Conservation (phyloP, 2,329 filamentous ascomycete genomes). For the Elsinoe australis region DNA sequence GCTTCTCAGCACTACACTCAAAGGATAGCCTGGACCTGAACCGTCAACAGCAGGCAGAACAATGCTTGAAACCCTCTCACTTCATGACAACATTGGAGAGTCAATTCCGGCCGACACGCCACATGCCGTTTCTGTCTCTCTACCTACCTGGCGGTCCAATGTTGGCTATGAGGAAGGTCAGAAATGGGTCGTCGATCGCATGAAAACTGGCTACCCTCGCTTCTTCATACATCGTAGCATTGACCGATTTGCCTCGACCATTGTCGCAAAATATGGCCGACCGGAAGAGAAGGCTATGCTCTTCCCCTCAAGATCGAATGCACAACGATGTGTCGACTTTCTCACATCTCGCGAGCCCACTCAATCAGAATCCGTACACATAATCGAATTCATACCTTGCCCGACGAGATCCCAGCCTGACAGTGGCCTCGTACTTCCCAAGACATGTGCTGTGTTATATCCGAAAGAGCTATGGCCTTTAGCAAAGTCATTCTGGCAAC, state of each 20-base stretch:
- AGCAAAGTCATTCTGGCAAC: constrained; percentile 97
- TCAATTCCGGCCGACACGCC: constrained; percentile 70
- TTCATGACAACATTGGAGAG: constrained; percentile 47
- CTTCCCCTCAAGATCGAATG: constrained; percentile 65
- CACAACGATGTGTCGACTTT: constrained; percentile 68
- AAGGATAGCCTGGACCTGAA: no score
- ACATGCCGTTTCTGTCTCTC: constrained; percentile 88
- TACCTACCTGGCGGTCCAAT: constrained; percentile 88
- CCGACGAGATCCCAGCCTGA: constrained; percentile 46
- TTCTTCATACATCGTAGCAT: constrained; percentile 91
- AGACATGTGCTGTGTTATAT: constrained; percentile 56
- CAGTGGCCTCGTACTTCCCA: constrained; percentile 36
- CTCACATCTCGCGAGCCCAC: constrained; percentile 53
- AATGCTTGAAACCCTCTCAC: constrained; percentile 23
- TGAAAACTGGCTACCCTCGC: constrained; percentile 87
- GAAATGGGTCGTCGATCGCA: constrained; percentile 71
- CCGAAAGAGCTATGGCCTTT: constrained; percentile 57
- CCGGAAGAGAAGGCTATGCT: constrained; percentile 64
- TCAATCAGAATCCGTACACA: constrained; percentile 37
- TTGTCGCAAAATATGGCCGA: constrained; percentile 57
- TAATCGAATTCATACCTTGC: constrained; percentile 58
- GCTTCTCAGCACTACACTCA: constrained; percentile 7
- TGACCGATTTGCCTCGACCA: constrained; percentile 59
- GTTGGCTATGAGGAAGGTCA: constrained; percentile 91
- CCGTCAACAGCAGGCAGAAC: no score